Evolutionary conservation across 495 filamentous ascomycete genomes (phyloP).

Genomic region (Cercophora samala): DNA sequence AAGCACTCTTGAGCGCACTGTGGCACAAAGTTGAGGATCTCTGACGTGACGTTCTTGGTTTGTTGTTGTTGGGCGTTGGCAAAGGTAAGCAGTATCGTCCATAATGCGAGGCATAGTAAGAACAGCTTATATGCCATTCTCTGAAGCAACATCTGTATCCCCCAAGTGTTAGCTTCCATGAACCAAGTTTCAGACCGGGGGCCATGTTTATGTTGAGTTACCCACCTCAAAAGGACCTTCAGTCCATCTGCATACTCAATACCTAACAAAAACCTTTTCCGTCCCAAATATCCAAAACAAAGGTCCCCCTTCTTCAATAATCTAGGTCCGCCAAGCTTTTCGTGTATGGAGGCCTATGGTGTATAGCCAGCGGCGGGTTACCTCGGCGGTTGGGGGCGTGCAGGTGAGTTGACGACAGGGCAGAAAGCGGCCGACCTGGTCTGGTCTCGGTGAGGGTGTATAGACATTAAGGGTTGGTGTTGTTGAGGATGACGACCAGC

Average conservation of each 20-base stretch:
- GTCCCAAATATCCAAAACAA: neutral
- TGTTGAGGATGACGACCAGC: constrained; percentile 33
- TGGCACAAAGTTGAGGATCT: constrained; percentile 54
- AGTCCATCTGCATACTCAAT: neutral
- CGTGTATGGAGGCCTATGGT: constrained; percentile 9
- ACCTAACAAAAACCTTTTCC: neutral
- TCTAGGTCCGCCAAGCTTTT: neutral
- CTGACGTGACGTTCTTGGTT: constrained; percentile 37
- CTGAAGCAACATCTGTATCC: constrained; percentile 38
- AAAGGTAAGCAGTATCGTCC: constrained; percentile 30
- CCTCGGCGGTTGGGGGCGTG: constrained; percentile 16
- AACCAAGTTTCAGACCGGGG: constrained; percentile 10
- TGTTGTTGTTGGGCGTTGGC: constrained; percentile 20
- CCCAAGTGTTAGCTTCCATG: neutral
- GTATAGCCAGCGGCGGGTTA: constrained; percentile 10
- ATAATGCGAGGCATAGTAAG: constrained; percentile 35
- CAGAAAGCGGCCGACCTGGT: constrained; percentile 32
- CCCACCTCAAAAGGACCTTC: neutral
- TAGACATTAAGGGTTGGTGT: constrained; percentile 31
- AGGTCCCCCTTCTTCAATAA: neutral
- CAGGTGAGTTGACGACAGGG: constrained; percentile 20
- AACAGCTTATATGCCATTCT: constrained; percentile 46
- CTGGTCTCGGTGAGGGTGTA: constrained; percentile 22
- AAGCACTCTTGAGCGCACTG: constrained; percentile 62
- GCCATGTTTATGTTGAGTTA: constrained; percentile 14